phyloP scores from a whole-genome alignment of 1,284 basidiomycete species.

The Pholiota adiposa region DNA sequence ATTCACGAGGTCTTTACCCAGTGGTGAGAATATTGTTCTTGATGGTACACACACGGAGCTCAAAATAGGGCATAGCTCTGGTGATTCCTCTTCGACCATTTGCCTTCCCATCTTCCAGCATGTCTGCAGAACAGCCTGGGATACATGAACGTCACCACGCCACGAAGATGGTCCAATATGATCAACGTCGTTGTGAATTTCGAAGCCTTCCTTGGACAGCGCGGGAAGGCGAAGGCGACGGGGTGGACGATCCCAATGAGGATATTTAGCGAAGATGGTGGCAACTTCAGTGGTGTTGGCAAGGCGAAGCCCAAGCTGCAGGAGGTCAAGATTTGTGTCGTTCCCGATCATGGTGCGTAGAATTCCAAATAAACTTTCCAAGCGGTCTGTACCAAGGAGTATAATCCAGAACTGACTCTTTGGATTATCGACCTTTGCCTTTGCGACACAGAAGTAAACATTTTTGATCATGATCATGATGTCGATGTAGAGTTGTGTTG shows the following conservation, averaged over 20 bases:
- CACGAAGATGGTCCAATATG: too few species aligned
- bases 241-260: slow-evolving; percentile 35
- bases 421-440: slow-evolving; percentile 34
- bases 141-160: too few species aligned
- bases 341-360: slow-evolving; percentile 33
- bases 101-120: too few species aligned
- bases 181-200: too few species aligned
- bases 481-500: slow-evolving; percentile 32
- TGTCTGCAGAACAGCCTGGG: too few species aligned
- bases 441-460: slow-evolving; percentile 39
- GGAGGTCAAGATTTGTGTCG: slow-evolving; percentile 32
- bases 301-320: slow-evolving; percentile 29
- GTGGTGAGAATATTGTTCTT: too few species aligned
- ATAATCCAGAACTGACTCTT: slow-evolving; percentile 29
- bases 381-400: slow-evolving; percentile 26
- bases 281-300: slow-evolving; percentile 28
- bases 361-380: slow-evolving; percentile 36
- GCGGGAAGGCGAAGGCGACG: slow-evolving; percentile 26
- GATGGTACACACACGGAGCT: too few species aligned
- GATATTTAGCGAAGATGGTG: slow-evolving; percentile 34
- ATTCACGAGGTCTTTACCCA: too few species aligned
- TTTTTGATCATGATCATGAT: slow-evolving; percentile 43
- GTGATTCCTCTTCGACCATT: too few species aligned
- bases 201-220: too few species aligned
- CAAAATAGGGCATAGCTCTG: too few species aligned